These are phyloP conservation scores for Biscogniauxia marginata DNA, from an alignment of 2,329 filamentous ascomycete species.

Conservation along the genomic window DNA sequence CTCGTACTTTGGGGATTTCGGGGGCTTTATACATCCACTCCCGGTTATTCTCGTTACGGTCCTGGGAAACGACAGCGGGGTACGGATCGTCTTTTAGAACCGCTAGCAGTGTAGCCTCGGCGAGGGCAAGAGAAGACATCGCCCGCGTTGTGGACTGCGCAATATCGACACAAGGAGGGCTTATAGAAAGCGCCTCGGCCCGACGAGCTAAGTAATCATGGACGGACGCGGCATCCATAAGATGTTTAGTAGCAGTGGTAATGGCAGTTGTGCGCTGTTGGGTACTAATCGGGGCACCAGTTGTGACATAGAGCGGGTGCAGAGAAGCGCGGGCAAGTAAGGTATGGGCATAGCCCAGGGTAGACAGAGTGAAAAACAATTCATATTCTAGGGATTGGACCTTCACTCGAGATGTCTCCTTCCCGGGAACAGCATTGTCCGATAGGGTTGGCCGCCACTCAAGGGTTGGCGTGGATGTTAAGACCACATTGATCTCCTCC, in stretches of 20 bases:
- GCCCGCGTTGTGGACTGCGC: constrained; percentile 51
- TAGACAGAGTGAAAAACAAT: constrained; percentile 73
- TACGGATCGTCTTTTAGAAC: constrained; percentile 96
- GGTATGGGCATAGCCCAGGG: constrained; percentile 72
- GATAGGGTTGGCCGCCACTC: constrained; percentile 84
- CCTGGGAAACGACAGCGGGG: constrained; percentile 75
- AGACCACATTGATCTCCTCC: constrained; percentile 67
- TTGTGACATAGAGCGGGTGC: constrained; percentile 68
- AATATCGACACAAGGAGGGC: constrained; percentile 53
- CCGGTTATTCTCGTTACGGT: constrained; percentile 76
- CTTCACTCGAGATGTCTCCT: constrained; percentile 65
- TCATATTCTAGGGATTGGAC: constrained; percentile 79
- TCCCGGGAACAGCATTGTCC: constrained; percentile 60
- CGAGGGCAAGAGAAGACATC: constrained; percentile 67
- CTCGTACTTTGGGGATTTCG: constrained; percentile 83
- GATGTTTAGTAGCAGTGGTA: constrained; percentile 69
- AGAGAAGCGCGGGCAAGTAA: constrained; percentile 71
- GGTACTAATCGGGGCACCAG: constrained; percentile 56
- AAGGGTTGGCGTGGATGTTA: constrained; percentile 60
- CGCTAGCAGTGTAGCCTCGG: constrained; percentile 85
- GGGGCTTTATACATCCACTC: constrained; percentile 98
- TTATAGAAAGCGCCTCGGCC: constrained; percentile 42
- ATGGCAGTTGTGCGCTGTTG: constrained; percentile 71
- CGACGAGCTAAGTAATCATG: constrained; percentile 69
- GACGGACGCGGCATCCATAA: constrained; percentile 76